Base-by-base conservation (phyloP, 2,329 filamentous ascomycete species). In the Arthrobotrys conoides region DNA sequence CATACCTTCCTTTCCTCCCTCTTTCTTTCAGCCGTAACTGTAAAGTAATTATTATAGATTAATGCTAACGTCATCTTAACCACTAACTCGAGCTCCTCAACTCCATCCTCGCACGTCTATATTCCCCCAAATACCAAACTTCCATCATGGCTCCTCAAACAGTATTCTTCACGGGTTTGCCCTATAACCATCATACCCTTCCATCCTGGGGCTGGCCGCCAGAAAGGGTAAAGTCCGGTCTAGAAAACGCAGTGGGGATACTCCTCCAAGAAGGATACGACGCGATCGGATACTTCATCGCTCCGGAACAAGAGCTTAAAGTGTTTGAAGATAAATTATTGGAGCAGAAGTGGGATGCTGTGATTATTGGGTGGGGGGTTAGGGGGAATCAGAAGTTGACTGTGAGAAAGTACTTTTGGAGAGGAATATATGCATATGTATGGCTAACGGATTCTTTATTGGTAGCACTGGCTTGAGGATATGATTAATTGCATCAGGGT, bases 311-410 rank as follows among this genome's bases (percentile, higher is more conserved):
- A 24, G 68, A 68, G 5, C 44, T 78, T 24, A 14, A 69, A 51
- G 68, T 72, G 9, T 78, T 78, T 59, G 68, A 78, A 51, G 75
- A 78, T 30, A 78, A 78, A 48, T 22, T 78, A 46, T 38, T 72
- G 44, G 75, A 78, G 16, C 9, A 63, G 38, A 72, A 78, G 30
- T 78, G 75, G 75, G 75, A 78, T 20, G 68, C 75, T n/a, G 75
- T 78, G 53, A 78, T 78, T 48, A 78, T 78, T 14, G 75, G 75
- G 16, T 78, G 75, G 75, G 75, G 75, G 16, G 75, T 72, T n/a
- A 44, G 75, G 53, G 75, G 75, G 3, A 78, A 78, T 51, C 69
- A 65, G 33, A 63, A 78, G 38, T 63, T 78, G 27, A 78, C 75
- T 12, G 75, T 78, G 24, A 46, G 67, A 71, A 36, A 36, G 27